Evolutionary conservation across 352 stramenopile genomes (phyloP).

Genomic region (Pythium biforme): DNA sequence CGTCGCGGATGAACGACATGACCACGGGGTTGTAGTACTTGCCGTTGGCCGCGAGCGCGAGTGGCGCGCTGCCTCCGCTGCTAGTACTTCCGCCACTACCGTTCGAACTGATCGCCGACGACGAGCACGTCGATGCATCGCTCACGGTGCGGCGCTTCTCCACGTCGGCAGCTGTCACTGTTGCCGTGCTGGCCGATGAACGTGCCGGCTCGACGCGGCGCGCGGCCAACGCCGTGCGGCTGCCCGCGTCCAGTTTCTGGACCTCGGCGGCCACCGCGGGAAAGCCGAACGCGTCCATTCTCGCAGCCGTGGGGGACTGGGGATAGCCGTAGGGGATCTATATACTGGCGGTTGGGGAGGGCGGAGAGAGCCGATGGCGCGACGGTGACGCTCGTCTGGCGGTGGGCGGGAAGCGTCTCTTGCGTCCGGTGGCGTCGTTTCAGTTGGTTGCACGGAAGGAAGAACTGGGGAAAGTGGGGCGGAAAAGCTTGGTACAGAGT

Average conservation of each 20-base stretch:
- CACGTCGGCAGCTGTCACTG: too few species aligned
- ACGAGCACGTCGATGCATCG: constrained; percentile 11
- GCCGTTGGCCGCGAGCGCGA: constrained; percentile 32
- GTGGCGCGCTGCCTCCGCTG: not conserved
- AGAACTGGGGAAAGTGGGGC: not conserved
- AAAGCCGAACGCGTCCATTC: constrained; percentile 29
- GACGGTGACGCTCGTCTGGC: not conserved
- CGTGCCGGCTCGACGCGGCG: not conserved
- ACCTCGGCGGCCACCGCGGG: constrained; percentile 22
- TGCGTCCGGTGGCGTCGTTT: constrained; percentile 25
- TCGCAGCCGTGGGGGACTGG: not conserved
- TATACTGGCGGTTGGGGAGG: not conserved
- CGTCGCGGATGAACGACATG: constrained; percentile 83
- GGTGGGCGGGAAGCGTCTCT: not conserved
- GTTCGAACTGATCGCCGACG: constrained; percentile 6
- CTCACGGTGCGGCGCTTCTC: constrained; percentile 14
- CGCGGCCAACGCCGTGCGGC: not conserved
- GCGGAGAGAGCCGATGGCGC: not conserved
- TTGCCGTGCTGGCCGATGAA: not conserved
- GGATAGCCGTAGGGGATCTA: too few species aligned
- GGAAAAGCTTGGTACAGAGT: constrained; percentile 12
- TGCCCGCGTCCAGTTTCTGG: constrained; percentile 22
- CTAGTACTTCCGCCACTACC: not conserved
- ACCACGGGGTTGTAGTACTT: constrained; percentile 83
- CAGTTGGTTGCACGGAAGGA: constrained; percentile 14